These are phyloP conservation scores for Telfairia occidentalis DNA, from an alignment of 331 rosid species.

Conservation along the genomic window DNA sequence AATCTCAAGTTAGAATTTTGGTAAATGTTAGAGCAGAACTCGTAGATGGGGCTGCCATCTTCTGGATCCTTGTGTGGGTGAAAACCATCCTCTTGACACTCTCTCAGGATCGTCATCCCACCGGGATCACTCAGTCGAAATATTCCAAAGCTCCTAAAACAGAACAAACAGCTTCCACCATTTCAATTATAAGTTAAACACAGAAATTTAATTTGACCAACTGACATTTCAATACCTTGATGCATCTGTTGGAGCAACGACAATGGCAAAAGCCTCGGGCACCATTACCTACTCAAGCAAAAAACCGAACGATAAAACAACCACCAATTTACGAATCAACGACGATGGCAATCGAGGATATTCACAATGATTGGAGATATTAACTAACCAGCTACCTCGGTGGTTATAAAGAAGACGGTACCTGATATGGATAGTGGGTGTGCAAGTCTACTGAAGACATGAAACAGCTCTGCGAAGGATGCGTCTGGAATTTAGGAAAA, in stretches of 20 bases:
- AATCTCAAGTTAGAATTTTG: conserved; percentile 63
- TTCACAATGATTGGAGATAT: not conserved
- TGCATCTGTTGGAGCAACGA: conserved; percentile 68
- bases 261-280: conserved; percentile 81
- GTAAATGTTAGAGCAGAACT: conserved; percentile 60
- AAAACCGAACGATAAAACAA: not conserved
- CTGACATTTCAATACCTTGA: conserved; percentile 29
- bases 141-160: conserved; percentile 51
- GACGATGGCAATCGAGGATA: not conserved
- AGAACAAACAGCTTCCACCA: conserved; percentile 1
- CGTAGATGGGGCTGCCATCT: conserved; percentile 47
- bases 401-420: conserved; percentile 9
- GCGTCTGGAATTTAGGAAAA: conserved; percentile 36
- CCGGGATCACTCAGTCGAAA: conserved; percentile 64
- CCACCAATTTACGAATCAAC: not conserved
- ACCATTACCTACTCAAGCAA: conserved; percentile 43
- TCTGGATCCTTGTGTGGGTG: conserved; percentile 59
- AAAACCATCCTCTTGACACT: conserved; percentile 49
- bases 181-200: not conserved
- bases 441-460: conserved; percentile 84
- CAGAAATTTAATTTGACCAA: not conserved
- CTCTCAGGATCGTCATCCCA: conserved; percentile 50
- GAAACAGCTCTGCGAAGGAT: conserved; percentile 86
- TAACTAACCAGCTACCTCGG: not conserved
- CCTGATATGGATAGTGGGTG: conserved; percentile 82